Evolutionary conservation across 495 filamentous ascomycete genomes (phyloP).

Genomic region (Aspergillus nanangensis): DNA sequence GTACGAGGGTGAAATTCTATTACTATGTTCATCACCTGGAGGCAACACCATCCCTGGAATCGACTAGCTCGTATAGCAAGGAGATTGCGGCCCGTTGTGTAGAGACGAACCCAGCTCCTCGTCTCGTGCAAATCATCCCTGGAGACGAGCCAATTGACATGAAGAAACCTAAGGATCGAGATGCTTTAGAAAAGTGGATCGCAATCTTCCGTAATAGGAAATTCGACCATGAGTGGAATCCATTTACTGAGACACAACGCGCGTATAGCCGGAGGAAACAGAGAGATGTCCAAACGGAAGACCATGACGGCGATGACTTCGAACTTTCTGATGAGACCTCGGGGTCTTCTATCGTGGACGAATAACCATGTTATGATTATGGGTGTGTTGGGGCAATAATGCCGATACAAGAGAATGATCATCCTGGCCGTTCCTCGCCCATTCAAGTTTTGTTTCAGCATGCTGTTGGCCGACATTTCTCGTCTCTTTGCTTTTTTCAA

Average conservation of each 20-base stretch:
- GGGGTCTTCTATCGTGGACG: too few species aligned
- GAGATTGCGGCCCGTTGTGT: conserved; percentile 7
- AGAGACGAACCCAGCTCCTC: conserved; percentile 6
- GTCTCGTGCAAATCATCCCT: conserved; percentile 11
- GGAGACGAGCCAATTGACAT: conserved; percentile 7
- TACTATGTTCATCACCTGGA: conserved; percentile 11
- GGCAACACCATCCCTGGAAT: not conserved
- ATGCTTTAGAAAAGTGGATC: conserved; percentile 10
- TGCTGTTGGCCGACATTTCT: too few species aligned
- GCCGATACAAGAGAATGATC: too few species aligned
- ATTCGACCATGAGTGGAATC: conserved; percentile 5
- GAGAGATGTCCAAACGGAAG: conserved; percentile 14
- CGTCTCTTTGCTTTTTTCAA: too few species aligned
- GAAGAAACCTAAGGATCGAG: not conserved
- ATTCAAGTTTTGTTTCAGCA: too few species aligned
- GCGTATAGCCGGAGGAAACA: conserved; percentile 6
- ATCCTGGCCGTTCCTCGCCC: too few species aligned
- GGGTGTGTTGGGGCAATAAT: too few species aligned
- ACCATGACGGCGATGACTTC: conserved; percentile 5
- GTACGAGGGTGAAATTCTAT: conserved; percentile 10
- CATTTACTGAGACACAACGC: conserved; percentile 1
- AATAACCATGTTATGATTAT: too few species aligned
- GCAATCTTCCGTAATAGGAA: not conserved
- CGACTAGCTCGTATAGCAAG: not conserved
- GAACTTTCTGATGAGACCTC: too few species aligned